phyloP scores from a whole-genome alignment of 2,329 filamentous ascomycete species.

The Hyphodiscus sp. region DNA sequence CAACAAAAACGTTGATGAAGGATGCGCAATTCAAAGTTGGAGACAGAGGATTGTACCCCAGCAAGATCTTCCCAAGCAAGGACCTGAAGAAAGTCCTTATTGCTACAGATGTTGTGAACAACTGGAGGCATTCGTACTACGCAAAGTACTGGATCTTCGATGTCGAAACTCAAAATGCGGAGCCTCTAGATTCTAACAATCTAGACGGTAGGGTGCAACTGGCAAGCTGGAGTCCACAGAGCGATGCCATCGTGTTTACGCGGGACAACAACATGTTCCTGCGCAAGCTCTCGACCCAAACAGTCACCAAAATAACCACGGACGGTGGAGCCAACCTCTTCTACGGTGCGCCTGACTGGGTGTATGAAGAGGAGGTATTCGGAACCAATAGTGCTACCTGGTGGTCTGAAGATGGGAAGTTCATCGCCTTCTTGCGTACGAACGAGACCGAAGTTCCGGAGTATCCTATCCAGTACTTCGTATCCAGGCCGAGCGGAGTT shows the following conservation, averaged over 20 bases:
- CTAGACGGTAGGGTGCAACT: slow-evolving; percentile 66
- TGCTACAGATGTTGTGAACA: slow-evolving; percentile 62
- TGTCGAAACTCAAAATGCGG: slow-evolving; percentile 68
- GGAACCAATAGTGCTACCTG: slow-evolving; percentile 76
- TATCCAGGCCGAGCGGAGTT: slow-evolving; percentile 76
- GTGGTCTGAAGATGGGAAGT: slow-evolving; percentile 90
- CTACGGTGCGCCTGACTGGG: slow-evolving; percentile 96
- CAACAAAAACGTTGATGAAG: slow-evolving; percentile 71
- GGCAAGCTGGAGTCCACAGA: slow-evolving; percentile 82
- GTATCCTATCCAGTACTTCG: slow-evolving; percentile 89
- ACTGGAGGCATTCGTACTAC: slow-evolving; percentile 87
- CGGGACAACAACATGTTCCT: slow-evolving; percentile 86
- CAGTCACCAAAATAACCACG: slow-evolving; percentile 59
- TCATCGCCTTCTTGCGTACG: slow-evolving; percentile 84
- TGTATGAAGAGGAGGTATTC: slow-evolving; percentile 84
- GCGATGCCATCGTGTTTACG: slow-evolving; percentile 84
- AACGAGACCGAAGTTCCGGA: slow-evolving; percentile 90
- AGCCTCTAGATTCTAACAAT: slow-evolving; percentile 69
- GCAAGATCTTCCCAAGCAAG: slow-evolving; percentile 66
- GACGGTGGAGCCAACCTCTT: slow-evolving; percentile 88
- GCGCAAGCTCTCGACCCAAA: slow-evolving; percentile 48
- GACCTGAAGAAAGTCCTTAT: slow-evolving; percentile 83
- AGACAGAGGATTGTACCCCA: slow-evolving; percentile 48
- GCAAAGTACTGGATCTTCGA: slow-evolving; percentile 90
- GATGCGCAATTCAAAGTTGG: slow-evolving; percentile 53